Base-by-base conservation (phyloP, 495 filamentous ascomycete genomes). In the Thermothielavioides terrestris region DNA sequence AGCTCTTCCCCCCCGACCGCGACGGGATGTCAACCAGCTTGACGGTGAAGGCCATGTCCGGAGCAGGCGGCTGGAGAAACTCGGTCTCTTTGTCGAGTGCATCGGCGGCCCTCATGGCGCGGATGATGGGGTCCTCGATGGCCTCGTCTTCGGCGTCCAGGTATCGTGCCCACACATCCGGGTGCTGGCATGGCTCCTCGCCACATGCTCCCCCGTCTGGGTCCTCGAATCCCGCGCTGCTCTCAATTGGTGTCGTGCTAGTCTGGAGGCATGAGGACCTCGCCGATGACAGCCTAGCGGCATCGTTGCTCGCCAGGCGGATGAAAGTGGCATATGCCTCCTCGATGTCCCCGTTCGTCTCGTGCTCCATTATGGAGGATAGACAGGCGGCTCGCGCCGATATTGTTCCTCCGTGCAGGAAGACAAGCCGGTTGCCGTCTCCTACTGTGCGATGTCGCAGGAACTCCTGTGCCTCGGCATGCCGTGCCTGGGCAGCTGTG, bases 71-170 rank as follows among this genome's bases (percentile, higher is more conserved):
- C 44, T 77, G 71, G 10, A 75, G 54, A 7, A 55, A 65, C 30
- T 71, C 68, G 2, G 72, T 77, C 42, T 72, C 59, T 28, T 56
- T 60, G 56, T 76, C 70, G 7, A 77, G 67, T n/a, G 63, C 67
- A 31, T 77, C 74, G 4, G 74, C 73, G 7, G 68, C 72, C 50
- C 68, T 67, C 74, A 77, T 76, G 26, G 73, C 72, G 28, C 58
- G 58, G 2, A 62, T 60, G 22, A 66, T 65, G 17, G 68, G 73
- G 43, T 75, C 68, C 11, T 64, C 61, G 17, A 42, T 38, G 36
- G 40, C 25, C 15, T 49, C 40, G 39, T 36, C 20, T 4, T 23
- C 23, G 4, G 25, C 11, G 14, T 38, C 22, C 26, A 42, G 11
- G 28, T 42, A 21, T 23, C 35, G n/a, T 12, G 9, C 28, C 47